Percentiles rank a stretch among this genome's conserved stretches.
These are phyloP conservation scores for Aspergillus sp. DNA, from an alignment of 2,329 filamentous ascomycete genomes.

Conservation along the genomic window DNA sequence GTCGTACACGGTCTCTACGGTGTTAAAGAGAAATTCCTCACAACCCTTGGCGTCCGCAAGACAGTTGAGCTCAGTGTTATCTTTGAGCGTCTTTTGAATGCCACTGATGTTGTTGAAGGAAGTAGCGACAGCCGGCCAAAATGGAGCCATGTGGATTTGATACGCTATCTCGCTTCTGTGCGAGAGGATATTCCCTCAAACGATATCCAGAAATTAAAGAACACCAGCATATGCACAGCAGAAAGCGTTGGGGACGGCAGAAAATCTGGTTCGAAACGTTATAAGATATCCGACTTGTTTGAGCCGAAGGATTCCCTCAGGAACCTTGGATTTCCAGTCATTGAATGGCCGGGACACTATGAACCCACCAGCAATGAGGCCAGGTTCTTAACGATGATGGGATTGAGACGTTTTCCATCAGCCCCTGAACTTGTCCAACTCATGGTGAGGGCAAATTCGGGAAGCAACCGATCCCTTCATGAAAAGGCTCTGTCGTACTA, in stretches of 20 bases:
- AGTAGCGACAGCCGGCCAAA: conserved; percentile 44
- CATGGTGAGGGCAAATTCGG: conserved; percentile 57
- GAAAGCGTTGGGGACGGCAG: conserved; percentile 53
- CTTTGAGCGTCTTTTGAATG: conserved; percentile 71
- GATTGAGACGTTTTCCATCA: conserved; percentile 62
- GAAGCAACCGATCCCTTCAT: conserved; percentile 47
- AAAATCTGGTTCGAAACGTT: conserved; percentile 47
- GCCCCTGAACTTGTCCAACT: conserved; percentile 68
- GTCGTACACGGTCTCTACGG: conserved; percentile 66
- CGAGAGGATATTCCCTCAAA: conserved; percentile 74
- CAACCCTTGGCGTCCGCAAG: conserved; percentile 79
- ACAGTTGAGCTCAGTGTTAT: conserved; percentile 92
- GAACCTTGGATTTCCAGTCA: conserved; percentile 61
- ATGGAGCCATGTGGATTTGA: conserved; percentile 90
- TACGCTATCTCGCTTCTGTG: conserved; percentile 89
- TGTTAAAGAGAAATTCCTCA: conserved; percentile 84
- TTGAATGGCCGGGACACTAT: conserved; percentile 75
- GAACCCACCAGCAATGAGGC: conserved; percentile 61
- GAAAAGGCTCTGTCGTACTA: conserved; percentile 72
- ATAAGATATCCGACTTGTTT: conserved; percentile 70
- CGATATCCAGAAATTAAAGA: conserved; percentile 69
- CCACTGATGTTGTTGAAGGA: conserved; percentile 40
- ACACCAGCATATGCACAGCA: conserved; percentile 73
- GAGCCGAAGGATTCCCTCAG: conserved; percentile 67
- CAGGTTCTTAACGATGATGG: conserved; percentile 63